Conservation (phyloP, 805 yeast genomes). For the Hanseniaspora lindneri region DNA sequence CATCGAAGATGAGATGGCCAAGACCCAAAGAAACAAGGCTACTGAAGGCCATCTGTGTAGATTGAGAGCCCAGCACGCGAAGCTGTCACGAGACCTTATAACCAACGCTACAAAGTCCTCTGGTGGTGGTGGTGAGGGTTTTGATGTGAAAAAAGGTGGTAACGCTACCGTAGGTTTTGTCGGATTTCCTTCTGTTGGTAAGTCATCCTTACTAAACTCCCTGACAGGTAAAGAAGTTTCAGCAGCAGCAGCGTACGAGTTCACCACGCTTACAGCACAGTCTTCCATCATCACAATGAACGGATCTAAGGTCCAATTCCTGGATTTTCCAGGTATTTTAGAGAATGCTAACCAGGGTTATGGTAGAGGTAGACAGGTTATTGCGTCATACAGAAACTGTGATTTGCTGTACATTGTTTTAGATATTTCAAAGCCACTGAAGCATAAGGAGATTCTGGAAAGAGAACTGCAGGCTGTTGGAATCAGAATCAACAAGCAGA, state of each 20-base stretch:
- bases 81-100: slow-evolving; percentile 80
- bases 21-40: slow-evolving; percentile 94
- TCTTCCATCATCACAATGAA: slow-evolving; percentile 93
- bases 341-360: slow-evolving; percentile 88
- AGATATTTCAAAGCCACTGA: slow-evolving; percentile 92
- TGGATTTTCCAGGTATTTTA: slow-evolving; percentile 80
- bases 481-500: slow-evolving; percentile 77
- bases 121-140: slow-evolving; percentile 92
- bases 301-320: slow-evolving; percentile 96
- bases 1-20: slow-evolving; percentile 96
- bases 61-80: slow-evolving; percentile 90
- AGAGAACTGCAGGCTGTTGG: slow-evolving; percentile 96
- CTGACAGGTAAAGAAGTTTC: slow-evolving; percentile 83
- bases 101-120: slow-evolving; percentile 56
- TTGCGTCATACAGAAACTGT: slow-evolving; percentile 98
- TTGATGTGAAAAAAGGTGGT: slow-evolving; percentile 98
- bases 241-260: slow-evolving; percentile 96
- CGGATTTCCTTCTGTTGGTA: slow-evolving; percentile 91
- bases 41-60: slow-evolving; percentile 96
- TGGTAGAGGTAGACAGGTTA: slow-evolving; percentile 91
- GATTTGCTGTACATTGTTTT: slow-evolving; percentile 83
- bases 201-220: slow-evolving; percentile 71
- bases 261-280: slow-evolving; percentile 93
- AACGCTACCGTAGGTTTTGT: slow-evolving; percentile 95
- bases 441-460: slow-evolving; percentile 87